These are phyloP conservation scores for Exophiala bonariae DNA, from an alignment of 2,329 filamentous ascomycete genomes.

Conservation along the genomic window DNA sequence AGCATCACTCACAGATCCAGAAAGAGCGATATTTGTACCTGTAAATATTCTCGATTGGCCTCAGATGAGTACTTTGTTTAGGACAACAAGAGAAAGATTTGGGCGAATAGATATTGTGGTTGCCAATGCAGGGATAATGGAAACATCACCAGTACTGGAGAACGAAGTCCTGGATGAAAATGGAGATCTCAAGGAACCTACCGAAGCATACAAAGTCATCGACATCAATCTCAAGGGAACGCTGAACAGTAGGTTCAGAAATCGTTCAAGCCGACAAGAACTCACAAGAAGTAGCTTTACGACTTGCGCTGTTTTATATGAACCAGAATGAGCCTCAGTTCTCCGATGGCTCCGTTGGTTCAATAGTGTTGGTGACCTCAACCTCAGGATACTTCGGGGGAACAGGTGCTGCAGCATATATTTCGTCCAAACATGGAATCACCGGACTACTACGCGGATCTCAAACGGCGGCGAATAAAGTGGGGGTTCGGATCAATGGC, in stretches of 20 bases:
- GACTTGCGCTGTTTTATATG: conserved; percentile 9
- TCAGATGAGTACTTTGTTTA: conserved; percentile 11
- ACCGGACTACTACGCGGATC: conserved; percentile 41
- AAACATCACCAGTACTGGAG: conserved; percentile 6
- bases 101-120: conserved; percentile 12
- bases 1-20: not conserved
- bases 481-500: conserved; percentile 44
- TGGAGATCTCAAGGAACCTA: conserved; percentile 4
- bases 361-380: conserved; percentile 42
- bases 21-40: conserved; percentile 1
- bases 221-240: conserved; percentile 48
- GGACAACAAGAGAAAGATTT: not conserved
- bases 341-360: conserved; percentile 34
- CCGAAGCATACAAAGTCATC: conserved; percentile 27
- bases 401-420: conserved; percentile 42
- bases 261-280: no score
- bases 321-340: conserved; percentile 32
- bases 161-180: not conserved
- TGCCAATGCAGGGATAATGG: conserved; percentile 18
- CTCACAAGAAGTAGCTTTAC: conserved; percentile 4
- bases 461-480: conserved; percentile 35
- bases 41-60: conserved; percentile 8
- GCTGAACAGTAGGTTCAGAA: conserved; percentile 44
- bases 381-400: conserved; percentile 47
- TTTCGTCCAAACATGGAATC: conserved; percentile 47